Conservation (phyloP, 1,284 basidiomycete genomes). For the Earliella scabrosa region DNA sequence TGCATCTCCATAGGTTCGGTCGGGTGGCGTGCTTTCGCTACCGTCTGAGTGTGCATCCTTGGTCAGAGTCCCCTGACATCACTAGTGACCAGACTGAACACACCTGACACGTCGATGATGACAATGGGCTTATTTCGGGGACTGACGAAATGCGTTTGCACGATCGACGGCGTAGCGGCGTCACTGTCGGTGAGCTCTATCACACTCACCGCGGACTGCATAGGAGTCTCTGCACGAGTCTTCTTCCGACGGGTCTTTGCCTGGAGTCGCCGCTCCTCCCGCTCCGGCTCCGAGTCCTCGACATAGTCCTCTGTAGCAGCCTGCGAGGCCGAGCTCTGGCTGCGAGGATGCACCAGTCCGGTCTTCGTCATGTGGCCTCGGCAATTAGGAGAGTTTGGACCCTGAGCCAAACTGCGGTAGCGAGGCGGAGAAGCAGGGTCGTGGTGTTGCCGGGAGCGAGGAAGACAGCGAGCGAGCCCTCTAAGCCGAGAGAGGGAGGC, state of each 20-base stretch:
- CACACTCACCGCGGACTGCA: slow-evolving; percentile 8
- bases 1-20: no score
- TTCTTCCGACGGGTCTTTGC: slow-evolving; percentile 22
- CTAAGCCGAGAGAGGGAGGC: neutral
- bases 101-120: slow-evolving; percentile 21
- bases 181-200: slow-evolving; percentile 31
- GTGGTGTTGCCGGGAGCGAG: neutral
- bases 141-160: neutral
- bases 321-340: slow-evolving; percentile 18
- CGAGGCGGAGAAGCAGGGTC: neutral
- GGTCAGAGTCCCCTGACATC: no score
- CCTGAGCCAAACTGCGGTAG: slow-evolving; percentile 3
- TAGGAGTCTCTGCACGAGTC: neutral
- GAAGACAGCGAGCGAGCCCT: neutral
- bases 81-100: no score
- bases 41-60: no score
- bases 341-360: slow-evolving; percentile 3
- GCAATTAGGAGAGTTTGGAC: neutral
- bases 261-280: slow-evolving; percentile 47
- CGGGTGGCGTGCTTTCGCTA: no score
- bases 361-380: neutral
- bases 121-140: neutral
- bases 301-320: slow-evolving; percentile 45
- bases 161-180: neutral
- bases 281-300: slow-evolving; percentile 73